These are phyloP conservation scores for Monosporascus ibericus DNA, from an alignment of 2,329 filamentous ascomycete species.

Conservation along the genomic window DNA sequence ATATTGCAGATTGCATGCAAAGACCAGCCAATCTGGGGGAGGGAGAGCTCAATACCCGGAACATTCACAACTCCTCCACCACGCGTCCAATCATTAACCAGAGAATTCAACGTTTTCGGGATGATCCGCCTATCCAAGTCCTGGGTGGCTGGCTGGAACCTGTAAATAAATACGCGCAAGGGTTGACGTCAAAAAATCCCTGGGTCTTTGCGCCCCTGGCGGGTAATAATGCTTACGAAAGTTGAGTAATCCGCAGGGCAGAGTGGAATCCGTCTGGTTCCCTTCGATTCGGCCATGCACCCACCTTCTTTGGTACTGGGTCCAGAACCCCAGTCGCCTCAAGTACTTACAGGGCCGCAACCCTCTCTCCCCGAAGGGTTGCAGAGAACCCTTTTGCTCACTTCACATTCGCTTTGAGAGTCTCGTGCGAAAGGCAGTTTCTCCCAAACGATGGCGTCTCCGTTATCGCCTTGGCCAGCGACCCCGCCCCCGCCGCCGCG, in stretches of 20 bases:
- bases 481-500: background rate
- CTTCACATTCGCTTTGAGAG: no score
- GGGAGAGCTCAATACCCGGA: no score
- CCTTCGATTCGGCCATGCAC: background rate
- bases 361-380: background rate
- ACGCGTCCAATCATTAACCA: no score
- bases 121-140: no score
- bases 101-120: no score
- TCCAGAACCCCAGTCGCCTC: background rate
- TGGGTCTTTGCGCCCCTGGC: no score
- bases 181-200: no score
- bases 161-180: background rate
- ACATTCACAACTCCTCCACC: no score
- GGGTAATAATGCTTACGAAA: background rate
- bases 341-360: background rate
- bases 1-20: no score
- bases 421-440: background rate
- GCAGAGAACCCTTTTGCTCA: no score
- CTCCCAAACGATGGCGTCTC: background rate
- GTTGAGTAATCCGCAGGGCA: background rate
- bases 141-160: background rate
- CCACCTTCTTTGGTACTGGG: background rate
- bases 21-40: no score
- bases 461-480: background rate
- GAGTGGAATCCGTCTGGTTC: background rate